Percentiles rank a stretch among this genome's conserved stretches.
Evolutionary conservation across 73 alveolate species (phyloP).

Genomic region (Symbiodinium pilosum): DNA sequence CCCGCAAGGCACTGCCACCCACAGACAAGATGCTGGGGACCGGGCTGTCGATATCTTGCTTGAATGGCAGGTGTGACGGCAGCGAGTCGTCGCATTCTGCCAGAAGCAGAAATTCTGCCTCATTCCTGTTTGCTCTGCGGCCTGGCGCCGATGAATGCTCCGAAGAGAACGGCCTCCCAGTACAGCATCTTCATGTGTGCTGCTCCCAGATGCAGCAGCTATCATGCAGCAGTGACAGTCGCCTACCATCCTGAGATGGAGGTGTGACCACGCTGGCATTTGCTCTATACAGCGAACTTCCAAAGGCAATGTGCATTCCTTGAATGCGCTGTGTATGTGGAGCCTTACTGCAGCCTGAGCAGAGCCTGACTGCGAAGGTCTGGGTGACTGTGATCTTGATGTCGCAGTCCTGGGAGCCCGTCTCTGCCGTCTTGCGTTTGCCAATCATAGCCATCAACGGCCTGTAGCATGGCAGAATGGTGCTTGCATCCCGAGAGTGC

Average conservation of each 20-base stretch:
- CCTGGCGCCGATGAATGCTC: conserved; percentile 21
- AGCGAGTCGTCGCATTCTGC: not conserved
- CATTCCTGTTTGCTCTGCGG: conserved; percentile 68
- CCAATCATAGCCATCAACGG: conserved; percentile 50
- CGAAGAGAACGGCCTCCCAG: not conserved
- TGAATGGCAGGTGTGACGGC: not conserved
- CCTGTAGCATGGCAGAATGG: not conserved
- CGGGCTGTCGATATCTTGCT: no score
- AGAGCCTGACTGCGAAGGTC: not conserved
- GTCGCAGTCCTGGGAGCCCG: not conserved
- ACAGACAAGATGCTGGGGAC: not conserved
- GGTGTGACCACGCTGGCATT: conserved; percentile 36
- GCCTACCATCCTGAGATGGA: not conserved
- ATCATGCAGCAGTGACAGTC: no score
- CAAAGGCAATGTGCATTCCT: not conserved
- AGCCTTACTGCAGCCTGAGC: not conserved
- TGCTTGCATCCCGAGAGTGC: not conserved
- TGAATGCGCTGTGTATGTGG: no score
- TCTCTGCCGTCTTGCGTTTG: conserved; percentile 11
- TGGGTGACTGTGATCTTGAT: conserved; percentile 2
- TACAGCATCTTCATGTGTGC: conserved; percentile 15
- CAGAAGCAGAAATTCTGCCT: conserved; percentile 15
- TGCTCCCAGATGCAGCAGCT: not conserved
- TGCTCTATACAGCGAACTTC: conserved; percentile 43
- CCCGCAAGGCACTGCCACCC: not conserved